Conservation (phyloP, 2,329 filamentous ascomycete species). For the Arthrobotrys entomopaga region DNA sequence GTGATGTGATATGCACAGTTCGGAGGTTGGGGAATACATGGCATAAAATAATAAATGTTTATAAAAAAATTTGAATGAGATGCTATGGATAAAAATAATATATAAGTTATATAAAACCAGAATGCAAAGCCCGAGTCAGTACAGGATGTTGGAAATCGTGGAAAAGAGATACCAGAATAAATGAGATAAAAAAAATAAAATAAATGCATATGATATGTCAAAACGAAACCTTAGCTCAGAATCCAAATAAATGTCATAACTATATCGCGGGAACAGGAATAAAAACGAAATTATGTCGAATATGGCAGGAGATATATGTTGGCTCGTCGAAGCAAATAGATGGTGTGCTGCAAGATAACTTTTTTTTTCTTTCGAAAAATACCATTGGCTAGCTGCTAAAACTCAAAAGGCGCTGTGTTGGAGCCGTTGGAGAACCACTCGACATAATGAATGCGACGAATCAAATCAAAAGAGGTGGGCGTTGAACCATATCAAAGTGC, state of each 20-base stretch:
- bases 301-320: conserved; percentile 16
- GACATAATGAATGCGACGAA: conserved; percentile 23
- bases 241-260: conserved; percentile 1
- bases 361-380: conserved; percentile 12
- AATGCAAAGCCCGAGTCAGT: conserved; percentile 24
- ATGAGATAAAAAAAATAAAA: conserved; percentile 4
- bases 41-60: background rate
- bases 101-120: conserved; percentile 6
- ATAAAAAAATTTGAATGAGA: conserved; percentile 7
- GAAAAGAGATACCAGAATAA: background rate
- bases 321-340: background rate
- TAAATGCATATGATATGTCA: background rate
- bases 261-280: background rate
- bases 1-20: conserved; percentile 27
- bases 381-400: conserved; percentile 32
- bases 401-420: conserved; percentile 23
- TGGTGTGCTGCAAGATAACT: conserved; percentile 15
- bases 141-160: conserved; percentile 25
- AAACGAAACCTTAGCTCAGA: background rate
- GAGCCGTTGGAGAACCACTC: conserved; percentile 20
- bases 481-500: conserved; percentile 23
- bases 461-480: conserved; percentile 20
- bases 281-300: background rate
- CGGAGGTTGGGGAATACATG: background rate
- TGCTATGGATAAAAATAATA: conserved; percentile 12